A percentile compares a stretch with the other conserved stretches of the same genome.
phyloP scores from a whole-genome alignment of 1,284 basidiomycete genomes.

The Sphaerobolus stellatus region DNA sequence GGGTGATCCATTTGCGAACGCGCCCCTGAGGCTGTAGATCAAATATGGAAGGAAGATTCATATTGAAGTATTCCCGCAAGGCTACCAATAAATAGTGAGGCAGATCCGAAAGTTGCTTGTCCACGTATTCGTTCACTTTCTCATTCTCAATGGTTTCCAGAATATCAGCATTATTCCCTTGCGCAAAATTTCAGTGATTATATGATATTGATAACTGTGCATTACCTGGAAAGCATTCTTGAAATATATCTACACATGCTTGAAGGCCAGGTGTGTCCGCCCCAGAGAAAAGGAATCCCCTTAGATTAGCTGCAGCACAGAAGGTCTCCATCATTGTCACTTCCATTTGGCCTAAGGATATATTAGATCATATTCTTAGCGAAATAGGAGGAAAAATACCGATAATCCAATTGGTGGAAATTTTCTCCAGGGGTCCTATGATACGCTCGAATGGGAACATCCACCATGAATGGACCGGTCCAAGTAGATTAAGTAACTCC shows the following conservation, averaged over 20 bases:
- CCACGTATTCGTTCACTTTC: not conserved
- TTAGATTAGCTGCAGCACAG: constrained; percentile 8
- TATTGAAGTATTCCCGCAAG: not conserved
- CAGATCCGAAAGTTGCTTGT: not conserved
- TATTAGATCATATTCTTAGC: not conserved
- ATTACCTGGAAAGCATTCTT: not conserved
- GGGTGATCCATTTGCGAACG: not conserved
- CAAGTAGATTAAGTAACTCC: constrained; percentile 29
- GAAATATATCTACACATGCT: not conserved
- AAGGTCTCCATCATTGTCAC: constrained; percentile 11
- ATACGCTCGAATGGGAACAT: constrained; percentile 29
- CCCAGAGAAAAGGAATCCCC: not conserved
- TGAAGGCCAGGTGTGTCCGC: not conserved
- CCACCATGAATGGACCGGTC: constrained; percentile 33
- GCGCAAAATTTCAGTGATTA: not conserved
- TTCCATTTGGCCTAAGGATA: constrained; percentile 12
- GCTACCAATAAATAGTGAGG: not conserved
- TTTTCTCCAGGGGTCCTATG: constrained; percentile 27
- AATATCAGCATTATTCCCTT: not conserved
- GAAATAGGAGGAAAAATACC: constrained; percentile 14
- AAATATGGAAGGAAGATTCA: no score
- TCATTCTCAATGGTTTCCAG: not conserved
- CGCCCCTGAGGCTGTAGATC: no score
- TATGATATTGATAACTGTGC: not conserved
- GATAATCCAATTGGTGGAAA: constrained; percentile 28